Evolutionary conservation across 768 basidiomycete species (phyloP).

Genomic region (Tulasnella sp.): DNA sequence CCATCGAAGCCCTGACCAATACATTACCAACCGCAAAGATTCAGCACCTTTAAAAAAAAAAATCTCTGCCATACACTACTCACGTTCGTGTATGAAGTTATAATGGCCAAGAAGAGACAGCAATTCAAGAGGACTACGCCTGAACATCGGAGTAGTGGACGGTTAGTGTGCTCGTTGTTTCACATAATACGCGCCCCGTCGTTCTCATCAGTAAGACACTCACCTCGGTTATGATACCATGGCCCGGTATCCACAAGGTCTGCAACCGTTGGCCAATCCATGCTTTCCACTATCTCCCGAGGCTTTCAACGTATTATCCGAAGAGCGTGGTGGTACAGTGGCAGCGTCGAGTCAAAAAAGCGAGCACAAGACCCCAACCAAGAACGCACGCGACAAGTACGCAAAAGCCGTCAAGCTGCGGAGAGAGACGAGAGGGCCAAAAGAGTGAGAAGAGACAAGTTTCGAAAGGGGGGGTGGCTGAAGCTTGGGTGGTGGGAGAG

Average conservation of each 20-base stretch:
- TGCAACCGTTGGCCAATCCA: conserved; percentile 16
- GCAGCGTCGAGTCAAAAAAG: too few species aligned
- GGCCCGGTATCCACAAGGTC: conserved; percentile 14
- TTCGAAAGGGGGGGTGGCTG: background rate
- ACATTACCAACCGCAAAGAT: too few species aligned
- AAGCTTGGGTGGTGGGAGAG: background rate
- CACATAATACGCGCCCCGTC: too few species aligned
- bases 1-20: conserved; percentile 15
- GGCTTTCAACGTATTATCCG: background rate
- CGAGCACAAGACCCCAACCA: too few species aligned
- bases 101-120: conserved; percentile 1
- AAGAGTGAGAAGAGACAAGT: background rate
- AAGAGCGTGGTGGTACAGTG: too few species aligned
- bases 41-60: too few species aligned
- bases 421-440: background rate
- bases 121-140: conserved; percentile 8
- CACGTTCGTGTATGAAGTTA: conserved; percentile 17
- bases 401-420: too few species aligned
- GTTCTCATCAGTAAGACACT: too few species aligned
- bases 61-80: too few species aligned
- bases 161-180: too few species aligned
- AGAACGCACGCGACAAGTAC: too few species aligned
- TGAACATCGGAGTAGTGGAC: too few species aligned
- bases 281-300: background rate
- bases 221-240: conserved; percentile 17